Evolutionary conservation across 2,329 filamentous ascomycete genomes (phyloP).

Genomic region (Myriosclerotinia duriaeana): DNA sequence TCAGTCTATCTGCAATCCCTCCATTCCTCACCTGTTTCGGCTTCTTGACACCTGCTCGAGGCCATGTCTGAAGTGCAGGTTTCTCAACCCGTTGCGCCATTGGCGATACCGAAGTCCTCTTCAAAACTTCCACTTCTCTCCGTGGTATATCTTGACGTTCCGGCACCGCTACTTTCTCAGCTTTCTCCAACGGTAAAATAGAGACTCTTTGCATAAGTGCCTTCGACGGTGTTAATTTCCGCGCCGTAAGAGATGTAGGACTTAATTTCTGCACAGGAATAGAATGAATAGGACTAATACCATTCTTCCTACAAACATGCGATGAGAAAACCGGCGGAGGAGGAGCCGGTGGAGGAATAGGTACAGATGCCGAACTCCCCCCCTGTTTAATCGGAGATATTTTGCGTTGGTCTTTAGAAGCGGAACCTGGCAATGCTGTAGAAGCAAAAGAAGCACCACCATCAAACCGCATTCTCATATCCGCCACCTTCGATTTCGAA

Average conservation of each 20-base stretch:
- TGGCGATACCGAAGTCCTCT: not conserved
- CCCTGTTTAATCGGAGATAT: not conserved
- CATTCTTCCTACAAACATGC: not conserved
- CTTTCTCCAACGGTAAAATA: not conserved
- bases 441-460: constrained; percentile 19
- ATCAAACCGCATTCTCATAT: constrained; percentile 35
- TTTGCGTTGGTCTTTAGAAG: not conserved
- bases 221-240: not conserved
- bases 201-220: constrained; percentile 2
- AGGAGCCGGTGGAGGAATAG: constrained; percentile 5
- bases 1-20: constrained; percentile 35
- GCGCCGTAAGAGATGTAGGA: not conserved
- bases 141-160: not conserved
- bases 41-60: not conserved
- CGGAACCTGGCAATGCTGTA: not conserved
- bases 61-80: not conserved
- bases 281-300: not conserved
- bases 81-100: not conserved
- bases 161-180: not conserved
- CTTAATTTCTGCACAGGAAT: not conserved
- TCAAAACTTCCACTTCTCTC: not conserved
- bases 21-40: constrained; percentile 25
- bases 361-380: not conserved
- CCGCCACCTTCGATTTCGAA: constrained; percentile 30
- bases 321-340: not conserved